phyloP scores from a whole-genome alignment of 2,329 filamentous ascomycete genomes.

The Scytalidium lignicola region DNA sequence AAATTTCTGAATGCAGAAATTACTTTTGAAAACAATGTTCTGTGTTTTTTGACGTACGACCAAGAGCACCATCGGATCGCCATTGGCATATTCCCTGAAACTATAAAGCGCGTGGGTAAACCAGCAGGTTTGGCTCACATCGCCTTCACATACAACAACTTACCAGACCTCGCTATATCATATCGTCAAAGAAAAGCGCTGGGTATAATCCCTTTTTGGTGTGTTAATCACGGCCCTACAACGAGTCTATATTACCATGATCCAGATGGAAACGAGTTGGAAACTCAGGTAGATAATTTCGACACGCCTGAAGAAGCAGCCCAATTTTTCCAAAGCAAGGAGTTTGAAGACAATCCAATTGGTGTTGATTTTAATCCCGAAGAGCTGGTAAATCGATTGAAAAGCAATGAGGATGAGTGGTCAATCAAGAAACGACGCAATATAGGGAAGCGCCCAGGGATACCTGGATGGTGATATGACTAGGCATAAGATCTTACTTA shows the following conservation, averaged over 20 bases:
- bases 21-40: conserved; percentile 17
- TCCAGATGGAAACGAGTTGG: conserved; percentile 43
- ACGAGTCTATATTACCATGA: conserved; percentile 44
- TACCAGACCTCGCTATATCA: conserved; percentile 30
- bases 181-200: conserved; percentile 32
- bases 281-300: conserved; percentile 42
- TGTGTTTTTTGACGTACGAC: conserved; percentile 39
- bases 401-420: no score
- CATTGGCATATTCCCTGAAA: conserved; percentile 26
- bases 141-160: conserved; percentile 33
- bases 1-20: conserved; percentile 31
- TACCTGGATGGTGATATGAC: no score
- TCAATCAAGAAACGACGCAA: no score
- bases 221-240: conserved; percentile 42
- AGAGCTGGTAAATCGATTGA: conserved; percentile 26
- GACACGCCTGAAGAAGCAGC: conserved; percentile 31
- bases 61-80: conserved; percentile 44
- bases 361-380: conserved; percentile 41
- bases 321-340: conserved; percentile 32
- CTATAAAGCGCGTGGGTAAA: conserved; percentile 16
- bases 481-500: no score
- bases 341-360: conserved; percentile 37
- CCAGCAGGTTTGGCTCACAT: conserved; percentile 35
- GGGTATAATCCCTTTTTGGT: conserved; percentile 36
- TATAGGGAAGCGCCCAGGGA: no score